Conservation (phyloP, 2,329 filamentous ascomycete genomes). For the Botrytis pseudocinerea region DNA sequence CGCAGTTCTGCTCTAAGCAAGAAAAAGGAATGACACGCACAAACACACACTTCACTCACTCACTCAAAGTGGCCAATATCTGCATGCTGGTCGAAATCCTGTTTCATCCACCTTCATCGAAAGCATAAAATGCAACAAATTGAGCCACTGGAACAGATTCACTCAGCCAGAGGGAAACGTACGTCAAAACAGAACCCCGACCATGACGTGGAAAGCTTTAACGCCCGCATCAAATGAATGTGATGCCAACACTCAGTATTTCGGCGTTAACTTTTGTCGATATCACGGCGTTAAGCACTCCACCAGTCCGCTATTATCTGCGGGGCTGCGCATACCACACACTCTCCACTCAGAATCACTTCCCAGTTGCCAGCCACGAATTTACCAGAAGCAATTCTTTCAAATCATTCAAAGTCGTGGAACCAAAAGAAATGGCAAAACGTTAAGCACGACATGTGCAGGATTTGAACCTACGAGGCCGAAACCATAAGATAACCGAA, state of each 20-base stretch:
- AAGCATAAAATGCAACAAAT: background rate
- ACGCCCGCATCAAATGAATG: background rate
- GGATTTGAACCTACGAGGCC: constrained; percentile 26
- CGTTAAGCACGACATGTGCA: constrained; percentile 9
- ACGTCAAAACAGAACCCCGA: background rate
- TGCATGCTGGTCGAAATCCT: background rate
- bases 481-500: constrained; percentile 26
- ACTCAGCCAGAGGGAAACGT: background rate
- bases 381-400: background rate
- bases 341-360: background rate
- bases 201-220: background rate
- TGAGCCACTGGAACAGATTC: background rate
- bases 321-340: background rate
- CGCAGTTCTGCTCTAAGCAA: background rate
- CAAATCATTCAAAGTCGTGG: background rate
- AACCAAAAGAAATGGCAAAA: background rate
- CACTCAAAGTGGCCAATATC: background rate
- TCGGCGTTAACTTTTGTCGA: background rate
- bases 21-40: too few relatives aligned
- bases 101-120: background rate
- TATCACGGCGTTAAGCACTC: background rate
- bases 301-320: background rate
- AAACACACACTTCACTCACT: background rate
- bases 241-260: background rate
- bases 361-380: background rate